A percentile compares a stretch with the other conserved stretches of the same genome.
Evolutionary conservation across 805 yeast species (phyloP).

Genomic region (Pichia ethanolica): DNA sequence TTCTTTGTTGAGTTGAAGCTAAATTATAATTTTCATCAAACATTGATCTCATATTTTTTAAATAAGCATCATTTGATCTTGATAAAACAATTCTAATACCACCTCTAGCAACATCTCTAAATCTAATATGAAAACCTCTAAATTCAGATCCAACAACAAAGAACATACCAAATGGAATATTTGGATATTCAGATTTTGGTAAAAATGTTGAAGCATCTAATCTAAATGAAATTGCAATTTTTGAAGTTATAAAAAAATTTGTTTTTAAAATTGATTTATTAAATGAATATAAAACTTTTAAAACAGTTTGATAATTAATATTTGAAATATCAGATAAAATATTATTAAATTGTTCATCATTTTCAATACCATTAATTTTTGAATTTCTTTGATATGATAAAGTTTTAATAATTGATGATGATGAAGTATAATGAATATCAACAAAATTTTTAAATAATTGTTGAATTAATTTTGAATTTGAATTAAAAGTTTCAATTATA

Average conservation of each 20-base stretch:
- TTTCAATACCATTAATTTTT: constrained; percentile 65
- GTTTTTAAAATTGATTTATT: constrained; percentile 87
- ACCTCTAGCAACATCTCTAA: constrained; percentile 96
- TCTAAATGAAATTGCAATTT: constrained; percentile 91
- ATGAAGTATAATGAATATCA: constrained; percentile 75
- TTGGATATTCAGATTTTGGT: constrained; percentile 83
- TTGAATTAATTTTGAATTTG: constrained; percentile 64
- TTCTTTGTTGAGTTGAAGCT: constrained; percentile 93
- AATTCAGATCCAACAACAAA: constrained; percentile 93
- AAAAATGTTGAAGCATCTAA: constrained; percentile 73
- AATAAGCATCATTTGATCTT: constrained; percentile 76
- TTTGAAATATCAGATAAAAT: constrained; percentile 68
- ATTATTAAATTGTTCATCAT: constrained; percentile 66
- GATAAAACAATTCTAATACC: constrained; percentile 94
- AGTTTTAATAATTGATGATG: constrained; percentile 64
- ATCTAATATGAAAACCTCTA: constrained; percentile 95
- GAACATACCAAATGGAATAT: constrained; percentile 90
- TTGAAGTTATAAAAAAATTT: constrained; percentile 87
- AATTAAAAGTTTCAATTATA: constrained; percentile 67
- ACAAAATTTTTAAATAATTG: constrained; percentile 89
- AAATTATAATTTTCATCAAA: constrained; percentile 95
- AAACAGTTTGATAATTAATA: constrained; percentile 69
- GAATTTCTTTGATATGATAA: constrained; percentile 80
- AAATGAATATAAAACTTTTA: constrained; percentile 68
- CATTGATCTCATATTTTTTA: constrained; percentile 75